Evolutionary conservation across 2,329 filamentous ascomycete genomes (phyloP), one percentile per base, ranked within the genome.

Genomic region (Leptoxyphium fumago): DNA sequence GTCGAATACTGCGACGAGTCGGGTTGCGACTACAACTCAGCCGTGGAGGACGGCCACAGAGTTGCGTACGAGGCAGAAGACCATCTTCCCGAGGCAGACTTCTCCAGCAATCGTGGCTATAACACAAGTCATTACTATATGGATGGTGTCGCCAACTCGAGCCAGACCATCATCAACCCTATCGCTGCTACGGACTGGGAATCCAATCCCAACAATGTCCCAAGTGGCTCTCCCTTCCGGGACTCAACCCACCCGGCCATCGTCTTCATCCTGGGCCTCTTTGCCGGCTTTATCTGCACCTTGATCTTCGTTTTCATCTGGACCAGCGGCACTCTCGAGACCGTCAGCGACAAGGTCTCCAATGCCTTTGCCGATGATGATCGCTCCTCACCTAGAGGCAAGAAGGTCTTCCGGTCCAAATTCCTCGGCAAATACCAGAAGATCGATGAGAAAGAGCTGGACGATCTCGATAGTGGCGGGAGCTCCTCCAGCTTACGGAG

Each of bases 81-180:
- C 38, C 29, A 47, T 11, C 50, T 55, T 21, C 48, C 48, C n/a
- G 45, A 50, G 29, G 45, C 50, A n/a, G 53, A 51, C 29, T 46
- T 59, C 7, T 58, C 53, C 3, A 48, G 55, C 10, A 55, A 58
- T 38, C 53, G 60, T 9, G 58, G 58, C 5, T 62, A 53, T 47
- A 53, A 61, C 44, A 61, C 60, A 10, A 51, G 46, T 34, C 46
- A 53, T n/a, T 62, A 62, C 44, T 62, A 61, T 44, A 45, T 47
- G 26, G 47, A 46, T 18, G 21, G 38, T 8, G 38, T 18, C 13
- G 15, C 38, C 38, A 18, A 18, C 38, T 40, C 38, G 14, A 28
- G 32, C 32, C 32, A 36, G 32, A 36, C 32, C 32, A 36, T 36
- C 11, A 36, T 36, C 32, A 36, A 36, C 32, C 32, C 32, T 3